Evolutionary conservation across 2,329 filamentous ascomycete genomes (phyloP), one percentile per base, ranked within the genome.

Genomic region (Microdochium trichocladiopsis): DNA sequence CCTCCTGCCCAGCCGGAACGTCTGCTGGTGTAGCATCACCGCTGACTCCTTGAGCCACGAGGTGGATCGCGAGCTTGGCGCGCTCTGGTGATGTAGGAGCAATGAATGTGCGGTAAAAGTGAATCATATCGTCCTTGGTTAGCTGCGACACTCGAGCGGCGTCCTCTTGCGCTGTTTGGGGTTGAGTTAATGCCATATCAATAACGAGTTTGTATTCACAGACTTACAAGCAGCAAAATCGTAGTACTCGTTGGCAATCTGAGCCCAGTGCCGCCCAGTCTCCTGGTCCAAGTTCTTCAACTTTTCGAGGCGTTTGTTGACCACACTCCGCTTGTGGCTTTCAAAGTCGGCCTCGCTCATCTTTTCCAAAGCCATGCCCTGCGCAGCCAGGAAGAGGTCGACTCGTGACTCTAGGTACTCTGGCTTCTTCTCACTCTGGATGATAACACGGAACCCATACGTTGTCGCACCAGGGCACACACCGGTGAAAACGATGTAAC

Each of bases 401-500:
- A 97, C 95, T 21, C 94, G 84, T 4, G 83, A 80, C 64, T 97
- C 92, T 2, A 99, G 75, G 63, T 95, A 97, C 43, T 86, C 78
- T 0, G 89, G 87, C 2, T 86, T 84, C 65, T 87, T 87, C 70
- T 99, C 93, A 65, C 90, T 96, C 72, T 99, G 94, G 25, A 99
- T 90, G 56, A 97, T 81, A 57, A 99, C 87, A 5, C 92, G 82
- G 69, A 94, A 94, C 1, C 89, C 90, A 61, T 90, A 86, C 0
- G 87, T 93, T 1, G 88, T 91, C n/a, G 83, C 74, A 52, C 87
- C 83, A 50, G 80, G 79, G 37, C 86, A 78, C 11, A 84, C 77
- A 25, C 90, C 89, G 49, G 88, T 93, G 70, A 93, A 96, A 1
- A 99, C 93, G 51, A 99, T 89, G 61, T 99, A 99, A 12, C 94